Percentiles rank a stretch among this genome's conserved stretches.
phyloP scores from a whole-genome alignment of 2,329 filamentous ascomycete genomes.

The Venturia asperata region DNA sequence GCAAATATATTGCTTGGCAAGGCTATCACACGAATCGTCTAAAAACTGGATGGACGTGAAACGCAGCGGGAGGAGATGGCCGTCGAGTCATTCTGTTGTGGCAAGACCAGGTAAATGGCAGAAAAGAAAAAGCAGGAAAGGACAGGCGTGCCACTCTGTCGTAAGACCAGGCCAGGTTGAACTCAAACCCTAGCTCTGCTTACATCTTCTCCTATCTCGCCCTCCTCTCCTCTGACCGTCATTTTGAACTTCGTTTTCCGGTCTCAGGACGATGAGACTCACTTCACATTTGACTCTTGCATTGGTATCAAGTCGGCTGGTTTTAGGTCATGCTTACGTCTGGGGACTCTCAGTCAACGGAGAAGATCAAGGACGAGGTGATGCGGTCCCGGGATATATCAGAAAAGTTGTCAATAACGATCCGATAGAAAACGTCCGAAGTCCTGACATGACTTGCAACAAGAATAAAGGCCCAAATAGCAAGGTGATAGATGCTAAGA shows the following conservation, averaged over 20 bases:
- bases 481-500: slow-evolving; percentile 41
- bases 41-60: neutral
- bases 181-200: neutral
- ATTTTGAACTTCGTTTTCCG: neutral
- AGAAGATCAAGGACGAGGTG: slow-evolving; percentile 30
- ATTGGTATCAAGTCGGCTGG: neutral
- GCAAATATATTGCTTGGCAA: neutral
- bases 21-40: neutral
- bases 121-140: neutral
- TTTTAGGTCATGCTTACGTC: slow-evolving; percentile 1
- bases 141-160: no score
- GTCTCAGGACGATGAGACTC: neutral
- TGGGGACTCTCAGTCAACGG: slow-evolving; percentile 35
- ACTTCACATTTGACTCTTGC: neutral
- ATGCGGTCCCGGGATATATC: slow-evolving; percentile 41
- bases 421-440: slow-evolving; percentile 32
- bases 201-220: neutral
- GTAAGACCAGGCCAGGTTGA: neutral
- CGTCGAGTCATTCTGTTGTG: neutral
- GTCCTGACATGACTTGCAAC: slow-evolving; percentile 32
- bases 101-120: neutral
- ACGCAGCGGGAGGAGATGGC: neutral
- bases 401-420: slow-evolving; percentile 38
- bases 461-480: slow-evolving; percentile 29
- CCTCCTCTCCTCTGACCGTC: neutral